Base-by-base conservation (phyloP, 768 basidiomycete species). In the Dentipellis sp. region DNA sequence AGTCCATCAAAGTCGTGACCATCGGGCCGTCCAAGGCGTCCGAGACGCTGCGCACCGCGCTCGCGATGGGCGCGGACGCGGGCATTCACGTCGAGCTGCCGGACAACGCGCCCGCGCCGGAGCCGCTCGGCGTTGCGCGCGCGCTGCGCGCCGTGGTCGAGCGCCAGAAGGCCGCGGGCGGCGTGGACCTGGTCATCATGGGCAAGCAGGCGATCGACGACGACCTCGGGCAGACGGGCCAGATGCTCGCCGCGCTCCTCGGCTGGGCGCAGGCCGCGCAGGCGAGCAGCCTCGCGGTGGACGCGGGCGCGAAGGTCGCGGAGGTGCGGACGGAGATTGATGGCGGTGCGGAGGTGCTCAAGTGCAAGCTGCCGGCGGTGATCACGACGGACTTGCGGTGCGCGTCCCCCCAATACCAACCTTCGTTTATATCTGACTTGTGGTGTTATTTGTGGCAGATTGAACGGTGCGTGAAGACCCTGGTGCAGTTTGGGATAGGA, bases 141-240 rank as follows among this genome's bases (percentile, higher is more conserved):
- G 83, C 90, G 1, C 79, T 99, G 58, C 79, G 79, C 40, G 87
- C 85, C 3, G 63, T 94, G 63, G 86, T 97, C 53, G 76, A 82
- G 52, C 76, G 77, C 36, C 77, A 84, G 67, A 72, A 74, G 40
- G 75, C 39, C 3, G 51, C 75, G 54, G 75, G 71, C 14, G 76
- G 73, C 38, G 78, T 90, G 9, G 95, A 98, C 64, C 62, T 98
- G 55, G 88, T 99, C 39, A 94, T 99, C 54, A 77, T 97, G 72
- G 97, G 97, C 3, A 99, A 99, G 73, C 97, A 99, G 70, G 87
- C 95, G 12, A 99, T 99, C 63, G 97, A 99, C 72, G 94, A 95
- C 64, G 97, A 99, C 68, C 78, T 91, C 6, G 90, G 91, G 4
- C 86, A 94, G 74, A 97, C 95, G 11, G 95, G 95, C 0, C 94